These are phyloP conservation scores for Cicer arietinum DNA, from an alignment of 306 rosid genomes.

Conservation along the genomic window DNA sequence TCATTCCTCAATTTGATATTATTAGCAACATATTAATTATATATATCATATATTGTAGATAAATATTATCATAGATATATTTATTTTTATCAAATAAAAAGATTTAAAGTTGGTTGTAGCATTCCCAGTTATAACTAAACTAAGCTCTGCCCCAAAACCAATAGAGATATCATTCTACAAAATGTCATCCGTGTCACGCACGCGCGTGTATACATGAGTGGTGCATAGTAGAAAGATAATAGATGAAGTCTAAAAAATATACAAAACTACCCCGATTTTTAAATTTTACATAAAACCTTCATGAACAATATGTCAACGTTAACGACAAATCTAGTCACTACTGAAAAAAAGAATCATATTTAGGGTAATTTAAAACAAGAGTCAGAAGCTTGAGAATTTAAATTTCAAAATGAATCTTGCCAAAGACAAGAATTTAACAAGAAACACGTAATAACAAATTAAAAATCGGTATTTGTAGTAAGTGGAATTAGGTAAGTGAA, in stretches of 20 bases:
- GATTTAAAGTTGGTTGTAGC: no score
- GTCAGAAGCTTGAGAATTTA: conserved; percentile 41
- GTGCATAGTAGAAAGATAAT: no score
- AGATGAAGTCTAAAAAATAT: background rate
- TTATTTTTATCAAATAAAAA: no score
- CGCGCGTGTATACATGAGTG: no score
- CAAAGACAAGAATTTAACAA: conserved; percentile 29
- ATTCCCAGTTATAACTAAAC: no score
- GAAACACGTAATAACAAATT: conserved; percentile 22
- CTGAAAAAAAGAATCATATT: background rate
- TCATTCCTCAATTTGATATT: no score
- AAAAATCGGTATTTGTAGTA: background rate
- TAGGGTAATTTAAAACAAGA: conserved; percentile 32
- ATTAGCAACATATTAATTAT: no score
- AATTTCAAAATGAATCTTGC: conserved; percentile 28
- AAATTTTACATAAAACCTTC: conserved; percentile 2
- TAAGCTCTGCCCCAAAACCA: no score
- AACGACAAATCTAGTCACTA: conserved; percentile 27
- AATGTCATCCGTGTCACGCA: no score
- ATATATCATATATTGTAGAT: no score
- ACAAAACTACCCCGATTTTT: conserved; percentile 15
- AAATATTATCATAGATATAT: no score
- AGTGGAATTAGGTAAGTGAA: conserved; percentile 40
- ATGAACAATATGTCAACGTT: conserved; percentile 17
- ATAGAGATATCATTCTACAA: no score